Evolutionary conservation across 805 yeast genomes (phyloP).

Genomic region (Candida manassasensis): DNA sequence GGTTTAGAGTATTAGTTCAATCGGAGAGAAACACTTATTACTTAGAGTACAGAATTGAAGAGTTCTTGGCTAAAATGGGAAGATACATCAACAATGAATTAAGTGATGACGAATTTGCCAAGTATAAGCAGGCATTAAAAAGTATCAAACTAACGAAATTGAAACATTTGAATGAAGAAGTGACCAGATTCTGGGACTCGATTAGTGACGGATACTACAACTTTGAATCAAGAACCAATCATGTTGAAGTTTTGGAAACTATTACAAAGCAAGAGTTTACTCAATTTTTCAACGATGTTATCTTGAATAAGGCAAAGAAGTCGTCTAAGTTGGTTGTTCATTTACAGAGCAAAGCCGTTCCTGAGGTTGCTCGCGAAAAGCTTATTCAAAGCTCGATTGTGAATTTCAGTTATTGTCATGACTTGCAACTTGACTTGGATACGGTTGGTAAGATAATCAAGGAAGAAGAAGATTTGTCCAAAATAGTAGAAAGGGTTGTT

Average conservation of each 20-base stretch:
- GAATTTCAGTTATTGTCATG: constrained; percentile 21
- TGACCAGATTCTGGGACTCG: constrained; percentile 55
- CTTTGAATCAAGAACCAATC: constrained; percentile 53
- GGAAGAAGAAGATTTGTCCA: constrained; percentile 4
- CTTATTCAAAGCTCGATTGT: constrained; percentile 21
- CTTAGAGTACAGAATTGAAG: constrained; percentile 70
- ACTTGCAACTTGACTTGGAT: constrained; percentile 20
- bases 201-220: constrained; percentile 78
- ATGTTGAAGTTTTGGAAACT: constrained; percentile 50
- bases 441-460: constrained; percentile 17
- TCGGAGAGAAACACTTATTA: constrained; percentile 74
- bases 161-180: constrained; percentile 78
- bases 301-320: constrained; percentile 10
- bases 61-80: constrained; percentile 51
- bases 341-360: constrained; percentile 49
- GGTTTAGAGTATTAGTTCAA: constrained; percentile 73
- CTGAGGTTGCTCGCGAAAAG: constrained; percentile 15
- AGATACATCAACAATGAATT: constrained; percentile 41
- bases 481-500: constrained; percentile 3
- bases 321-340: constrained; percentile 22
- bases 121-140: constrained; percentile 65
- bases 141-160: constrained; percentile 63
- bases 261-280: constrained; percentile 56
- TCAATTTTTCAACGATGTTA: constrained; percentile 44
- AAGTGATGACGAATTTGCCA: constrained; percentile 59